A percentile compares a stretch with the other conserved stretches of the same genome.
phyloP scores from a whole-genome alignment of 768 basidiomycete species.

The Macrolepiota dolichaula region DNA sequence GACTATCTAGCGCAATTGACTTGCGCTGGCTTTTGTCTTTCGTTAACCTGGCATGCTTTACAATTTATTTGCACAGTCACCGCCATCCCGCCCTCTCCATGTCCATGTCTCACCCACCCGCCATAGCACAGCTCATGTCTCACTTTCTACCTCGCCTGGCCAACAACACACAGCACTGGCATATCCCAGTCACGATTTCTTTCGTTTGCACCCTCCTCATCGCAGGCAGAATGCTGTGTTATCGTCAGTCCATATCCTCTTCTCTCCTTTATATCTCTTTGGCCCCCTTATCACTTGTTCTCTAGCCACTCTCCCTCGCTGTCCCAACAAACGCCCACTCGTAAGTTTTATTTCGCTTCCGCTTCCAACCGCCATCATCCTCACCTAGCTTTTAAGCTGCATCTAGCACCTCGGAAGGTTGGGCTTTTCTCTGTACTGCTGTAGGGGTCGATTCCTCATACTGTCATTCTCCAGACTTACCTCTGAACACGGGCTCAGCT shows the following conservation, averaged over 20 bases:
- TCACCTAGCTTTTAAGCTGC: background rate
- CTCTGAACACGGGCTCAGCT: background rate
- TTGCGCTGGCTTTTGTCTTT: conserved; percentile 3
- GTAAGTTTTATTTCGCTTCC: background rate
- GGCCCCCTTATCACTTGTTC: background rate
- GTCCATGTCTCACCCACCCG: background rate
- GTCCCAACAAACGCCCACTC: background rate
- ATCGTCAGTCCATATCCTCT: background rate
- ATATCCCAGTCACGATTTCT: background rate
- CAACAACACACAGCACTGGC: background rate
- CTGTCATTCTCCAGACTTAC: background rate
- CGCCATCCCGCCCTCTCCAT: background rate
- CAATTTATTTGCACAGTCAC: background rate
- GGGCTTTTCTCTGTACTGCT: background rate
- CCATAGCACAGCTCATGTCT: background rate
- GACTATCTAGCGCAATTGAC: conserved; percentile 13
- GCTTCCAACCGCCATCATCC: background rate
- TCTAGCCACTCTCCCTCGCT: conserved; percentile 1
- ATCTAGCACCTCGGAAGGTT: background rate
- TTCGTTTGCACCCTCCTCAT: background rate
- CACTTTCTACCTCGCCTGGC: background rate
- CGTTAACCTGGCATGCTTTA: background rate
- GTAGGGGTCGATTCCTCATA: background rate
- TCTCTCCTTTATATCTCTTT: background rate
- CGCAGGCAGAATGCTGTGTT: background rate